Percentiles rank a stretch among this genome's conserved stretches.
Conservation (phyloP, 805 yeast species). For the Alloascoidea africana region DNA sequence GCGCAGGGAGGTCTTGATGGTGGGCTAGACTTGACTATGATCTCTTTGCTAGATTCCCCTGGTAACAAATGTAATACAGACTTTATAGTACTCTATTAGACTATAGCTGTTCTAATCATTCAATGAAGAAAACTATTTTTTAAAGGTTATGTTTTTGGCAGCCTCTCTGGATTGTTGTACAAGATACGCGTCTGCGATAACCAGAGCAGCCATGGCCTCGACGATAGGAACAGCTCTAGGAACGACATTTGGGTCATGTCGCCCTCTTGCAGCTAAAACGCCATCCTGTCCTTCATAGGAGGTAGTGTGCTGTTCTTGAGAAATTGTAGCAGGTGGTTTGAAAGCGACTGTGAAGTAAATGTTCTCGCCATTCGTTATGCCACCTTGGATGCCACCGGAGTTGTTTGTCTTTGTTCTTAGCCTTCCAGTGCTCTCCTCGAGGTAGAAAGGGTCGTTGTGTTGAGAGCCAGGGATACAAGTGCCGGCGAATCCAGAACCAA, state of each 20-base stretch:
- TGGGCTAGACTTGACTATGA: too few species aligned
- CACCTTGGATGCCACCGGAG: conserved; percentile 98
- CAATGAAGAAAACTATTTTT: not conserved
- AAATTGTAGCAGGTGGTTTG: conserved; percentile 95
- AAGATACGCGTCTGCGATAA: conserved; percentile 71
- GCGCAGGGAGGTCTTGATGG: too few species aligned
- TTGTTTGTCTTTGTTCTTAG: conserved; percentile 81
- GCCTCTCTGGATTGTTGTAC: conserved; percentile 77
- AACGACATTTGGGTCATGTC: conserved; percentile 97
- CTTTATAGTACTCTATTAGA: too few species aligned
- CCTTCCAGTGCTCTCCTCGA: conserved; percentile 39
- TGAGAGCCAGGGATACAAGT: conserved; percentile 80
- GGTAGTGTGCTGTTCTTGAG: conserved; percentile 81
- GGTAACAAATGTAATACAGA: too few species aligned
- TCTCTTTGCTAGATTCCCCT: too few species aligned
- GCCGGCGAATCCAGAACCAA: conserved; percentile 93
- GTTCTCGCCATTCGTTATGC: conserved; percentile 91
- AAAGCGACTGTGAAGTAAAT: conserved; percentile 91
- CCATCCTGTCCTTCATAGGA: conserved; percentile 84
- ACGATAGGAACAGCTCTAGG: conserved; percentile 98
- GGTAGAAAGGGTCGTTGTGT: conserved; percentile 81
- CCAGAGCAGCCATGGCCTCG: conserved; percentile 96
- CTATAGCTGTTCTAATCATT: too few species aligned
- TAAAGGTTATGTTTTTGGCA: conserved; percentile 14
- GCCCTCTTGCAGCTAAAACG: conserved; percentile 85